Evolutionary conservation across 345 rosid species (phyloP).

Genomic region (Trapa incisa): DNA sequence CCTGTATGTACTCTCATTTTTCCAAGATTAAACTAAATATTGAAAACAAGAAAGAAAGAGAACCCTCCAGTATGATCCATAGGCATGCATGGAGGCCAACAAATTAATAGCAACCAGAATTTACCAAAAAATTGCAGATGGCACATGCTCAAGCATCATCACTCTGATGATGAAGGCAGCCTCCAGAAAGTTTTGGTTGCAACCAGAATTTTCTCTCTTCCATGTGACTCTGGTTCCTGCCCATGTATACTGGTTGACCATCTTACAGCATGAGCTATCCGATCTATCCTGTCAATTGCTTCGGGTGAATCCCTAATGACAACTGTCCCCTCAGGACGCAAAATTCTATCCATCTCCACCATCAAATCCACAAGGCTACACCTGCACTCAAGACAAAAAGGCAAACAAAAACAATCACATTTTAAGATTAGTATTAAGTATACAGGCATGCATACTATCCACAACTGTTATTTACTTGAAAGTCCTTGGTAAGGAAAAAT

Average conservation of each 20-base stretch:
- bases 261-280: slow-evolving; percentile 59
- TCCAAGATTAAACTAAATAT: too few relatives aligned
- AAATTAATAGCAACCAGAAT: neutral
- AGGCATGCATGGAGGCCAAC: neutral
- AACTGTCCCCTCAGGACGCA: slow-evolving; percentile 83
- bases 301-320: slow-evolving; percentile 79
- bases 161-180: slow-evolving; percentile 10
- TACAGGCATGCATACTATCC: too few relatives aligned
- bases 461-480: too few relatives aligned
- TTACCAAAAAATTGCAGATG: neutral
- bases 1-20: too few relatives aligned
- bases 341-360: slow-evolving; percentile 87
- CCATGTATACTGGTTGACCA: slow-evolving; percentile 54
- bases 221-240: slow-evolving; percentile 74
- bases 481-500: too few relatives aligned
- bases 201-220: slow-evolving; percentile 60
- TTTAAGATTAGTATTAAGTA: too few relatives aligned
- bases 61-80: neutral
- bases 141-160: neutral
- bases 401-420: neutral
- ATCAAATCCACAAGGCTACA: slow-evolving; percentile 81
- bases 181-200: slow-evolving; percentile 68
- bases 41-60: too few relatives aligned
- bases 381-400: slow-evolving; percentile 27
- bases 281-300: slow-evolving; percentile 55